These are phyloP conservation scores for Cyclocybe aegerita DNA, from an alignment of 768 basidiomycete genomes.

Conservation along the genomic window DNA sequence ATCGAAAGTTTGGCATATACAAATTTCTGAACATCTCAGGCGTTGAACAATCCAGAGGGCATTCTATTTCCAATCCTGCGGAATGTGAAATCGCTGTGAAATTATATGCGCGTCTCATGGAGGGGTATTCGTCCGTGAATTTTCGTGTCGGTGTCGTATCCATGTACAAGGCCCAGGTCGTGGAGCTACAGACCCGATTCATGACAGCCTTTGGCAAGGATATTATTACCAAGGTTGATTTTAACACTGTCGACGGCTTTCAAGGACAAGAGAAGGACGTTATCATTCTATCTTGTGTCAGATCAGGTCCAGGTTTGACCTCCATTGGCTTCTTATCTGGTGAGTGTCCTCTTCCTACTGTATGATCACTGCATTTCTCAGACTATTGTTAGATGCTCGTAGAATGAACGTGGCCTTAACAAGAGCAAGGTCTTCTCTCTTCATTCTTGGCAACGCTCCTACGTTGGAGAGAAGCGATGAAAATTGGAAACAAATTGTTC, in stretches of 20 bases:
- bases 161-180: conserved; percentile 92
- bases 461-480: conserved; percentile 86
- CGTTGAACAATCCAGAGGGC: conserved; percentile 60
- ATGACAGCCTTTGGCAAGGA: conserved; percentile 66
- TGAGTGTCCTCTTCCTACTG: conserved; percentile 21
- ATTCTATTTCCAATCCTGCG: conserved; percentile 72
- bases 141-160: conserved; percentile 67
- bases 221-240: conserved; percentile 75
- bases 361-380: conserved; percentile 3
- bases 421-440: conserved; percentile 92
- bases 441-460: conserved; percentile 87
- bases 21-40: conserved; percentile 86
- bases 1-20: conserved; percentile 79
- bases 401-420: conserved; percentile 99
- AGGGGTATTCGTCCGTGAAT: conserved; percentile 55
- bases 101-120: conserved; percentile 69
- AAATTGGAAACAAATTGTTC: conserved; percentile 76
- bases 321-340: conserved; percentile 89
- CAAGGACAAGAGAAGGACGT: conserved; percentile 99
- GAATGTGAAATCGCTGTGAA: conserved; percentile 79
- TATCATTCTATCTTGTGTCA: conserved; percentile 95
- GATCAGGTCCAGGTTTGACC: conserved; percentile 83
- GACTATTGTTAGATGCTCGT: conserved; percentile 52
- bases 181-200: conserved; percentile 72
- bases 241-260: conserved; percentile 98